Conservation (phyloP, 805 yeast species). For the Blastobotrys americana region DNA sequence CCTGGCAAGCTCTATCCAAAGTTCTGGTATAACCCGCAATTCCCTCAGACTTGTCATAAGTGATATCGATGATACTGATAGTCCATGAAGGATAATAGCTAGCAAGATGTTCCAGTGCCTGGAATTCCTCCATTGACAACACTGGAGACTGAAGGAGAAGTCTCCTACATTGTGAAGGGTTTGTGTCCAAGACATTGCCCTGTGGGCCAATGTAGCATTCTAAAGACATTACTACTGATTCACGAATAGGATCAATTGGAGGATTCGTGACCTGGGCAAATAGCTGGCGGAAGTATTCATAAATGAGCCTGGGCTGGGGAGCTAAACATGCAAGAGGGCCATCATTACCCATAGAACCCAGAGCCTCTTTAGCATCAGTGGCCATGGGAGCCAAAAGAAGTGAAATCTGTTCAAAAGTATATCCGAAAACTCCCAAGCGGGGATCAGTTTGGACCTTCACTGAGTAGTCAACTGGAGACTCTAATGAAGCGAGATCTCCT, state of each 20-base stretch:
- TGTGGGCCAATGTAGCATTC: constrained; percentile 99
- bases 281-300: constrained; percentile 90
- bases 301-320: constrained; percentile 82
- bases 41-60: constrained; percentile 79
- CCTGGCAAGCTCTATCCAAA: constrained; percentile 77
- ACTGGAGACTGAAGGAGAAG: constrained; percentile 78
- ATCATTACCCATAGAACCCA: constrained; percentile 98
- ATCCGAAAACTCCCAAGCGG: constrained; percentile 78
- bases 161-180: constrained; percentile 85
- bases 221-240: constrained; percentile 91
- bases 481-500: constrained; percentile 23
- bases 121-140: constrained; percentile 62
- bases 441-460: constrained; percentile 69
- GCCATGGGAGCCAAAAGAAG: constrained; percentile 91
- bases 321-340: constrained; percentile 91
- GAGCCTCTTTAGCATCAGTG: constrained; percentile 79
- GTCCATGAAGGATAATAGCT: constrained; percentile 83
- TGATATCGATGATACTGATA: constrained; percentile 73
- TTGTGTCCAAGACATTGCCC: constrained; percentile 90
- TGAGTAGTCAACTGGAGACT: constrained; percentile 17
- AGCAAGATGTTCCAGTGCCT: constrained; percentile 65
- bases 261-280: constrained; percentile 99
- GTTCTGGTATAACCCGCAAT: constrained; percentile 77
- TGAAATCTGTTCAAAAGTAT: constrained; percentile 87
- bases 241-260: constrained; percentile 97